Base-by-base conservation (phyloP, 1,139 yeast species). In the Yamadazyma atlantica region DNA sequence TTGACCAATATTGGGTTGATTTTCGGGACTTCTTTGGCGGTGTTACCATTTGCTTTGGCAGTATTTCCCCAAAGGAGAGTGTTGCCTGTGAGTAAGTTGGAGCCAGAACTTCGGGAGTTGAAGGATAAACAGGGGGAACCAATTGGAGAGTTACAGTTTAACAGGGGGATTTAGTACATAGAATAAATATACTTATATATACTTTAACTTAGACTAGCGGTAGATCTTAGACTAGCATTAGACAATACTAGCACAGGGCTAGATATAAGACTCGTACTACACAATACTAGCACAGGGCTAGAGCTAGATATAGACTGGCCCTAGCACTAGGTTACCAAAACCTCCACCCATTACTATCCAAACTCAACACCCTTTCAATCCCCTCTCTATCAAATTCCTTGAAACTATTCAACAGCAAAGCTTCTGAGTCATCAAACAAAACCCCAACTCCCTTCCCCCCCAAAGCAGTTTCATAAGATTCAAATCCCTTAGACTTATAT, bases 21-120 rank as follows among this genome's bases (percentile, higher is more conserved):
- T 51, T 82, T 90, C 36, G 76, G 76, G 12, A 90, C 97, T 1
- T 83, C 96, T 2, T 82, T 92, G 51, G 81, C 79, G 22, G 97
- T 84, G 0, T 73, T 92, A 50, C 98, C 98, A 10, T 87, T 92
- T 67, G 97, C 98, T 0, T 71, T 92, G 55, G 98, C 90, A 2
- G 85, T 89, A 3, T 92, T 92, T 78, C 98, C 98, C 4, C 97
- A 90, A 62, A 78, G 85, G 55, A 81, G 87, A 53, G 66, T 64
- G 22, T 70, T 90, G 44, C 60, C 71, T 17, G 84, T 82, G 6
- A 43, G 61, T 12, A 68, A 71, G 36, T 71, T 92, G 45, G 97
- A 90, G 59, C 64, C 69, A 3, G 65, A 78, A 44, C 78, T 90
- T 58, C 75, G 71, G 11, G 72, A 68, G 28, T 67, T 83, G 56